Percentiles rank a stretch among this genome's conserved stretches.
phyloP scores from a whole-genome alignment of 495 filamentous ascomycete genomes.

The Venustampulla echinocandica region DNA sequence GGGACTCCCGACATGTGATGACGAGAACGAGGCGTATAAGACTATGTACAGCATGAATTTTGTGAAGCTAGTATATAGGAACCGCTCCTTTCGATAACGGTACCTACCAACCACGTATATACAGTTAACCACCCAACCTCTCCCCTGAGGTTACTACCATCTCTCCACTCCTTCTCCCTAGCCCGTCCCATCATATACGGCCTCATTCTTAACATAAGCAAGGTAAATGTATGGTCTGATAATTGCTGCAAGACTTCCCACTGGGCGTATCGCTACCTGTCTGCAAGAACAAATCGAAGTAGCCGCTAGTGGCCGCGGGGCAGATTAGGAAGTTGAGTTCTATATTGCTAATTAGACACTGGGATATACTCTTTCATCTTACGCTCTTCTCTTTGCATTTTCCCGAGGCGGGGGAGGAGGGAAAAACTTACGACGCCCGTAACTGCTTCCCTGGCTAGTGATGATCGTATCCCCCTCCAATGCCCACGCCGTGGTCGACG shows the following conservation, averaged over 20 bases:
- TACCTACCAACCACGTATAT: no score
- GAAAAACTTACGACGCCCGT: conserved; percentile 32
- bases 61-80: no score
- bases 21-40: no score
- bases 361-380: background rate
- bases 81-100: no score
- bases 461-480: conserved; percentile 47
- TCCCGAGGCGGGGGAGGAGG: background rate
- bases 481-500: conserved; percentile 36
- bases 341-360: conserved; percentile 6
- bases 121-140: no score
- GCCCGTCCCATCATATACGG: no score
- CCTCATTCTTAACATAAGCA: conserved; percentile 34
- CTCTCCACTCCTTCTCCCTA: background rate
- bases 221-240: conserved; percentile 43
- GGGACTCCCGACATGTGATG: no score
- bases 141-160: background rate
- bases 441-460: conserved; percentile 33
- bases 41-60: no score
- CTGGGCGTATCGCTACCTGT: conserved; percentile 38
- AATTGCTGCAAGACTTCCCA: conserved; percentile 40
- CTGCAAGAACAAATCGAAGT: conserved; percentile 42
- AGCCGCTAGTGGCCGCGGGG: conserved; percentile 27
- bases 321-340: conserved; percentile 45
- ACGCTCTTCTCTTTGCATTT: background rate